phyloP scores from a whole-genome alignment of 2,329 filamentous ascomycete species.

The Pseudopyrenochaeta lycopersici region DNA sequence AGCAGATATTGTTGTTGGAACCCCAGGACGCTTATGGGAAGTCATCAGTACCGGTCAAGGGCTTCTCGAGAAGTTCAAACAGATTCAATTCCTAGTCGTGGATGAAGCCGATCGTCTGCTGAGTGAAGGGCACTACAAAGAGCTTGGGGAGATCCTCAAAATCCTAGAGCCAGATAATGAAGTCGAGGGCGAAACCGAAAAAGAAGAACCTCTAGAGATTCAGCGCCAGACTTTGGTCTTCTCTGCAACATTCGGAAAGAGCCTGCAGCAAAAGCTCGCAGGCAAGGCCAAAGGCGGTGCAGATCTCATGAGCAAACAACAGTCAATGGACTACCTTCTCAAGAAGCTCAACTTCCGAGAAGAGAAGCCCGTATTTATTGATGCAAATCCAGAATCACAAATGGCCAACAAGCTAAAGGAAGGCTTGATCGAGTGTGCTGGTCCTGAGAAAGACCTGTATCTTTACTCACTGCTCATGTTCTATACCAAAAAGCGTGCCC shows the following conservation, averaged over 20 bases:
- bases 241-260: constrained; percentile 93
- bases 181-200: constrained; percentile 52
- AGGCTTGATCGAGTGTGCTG: constrained; percentile 88
- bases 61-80: constrained; percentile 74
- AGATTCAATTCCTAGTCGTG: constrained; percentile 83
- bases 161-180: constrained; percentile 74
- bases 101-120: constrained; percentile 94
- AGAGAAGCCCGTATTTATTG: constrained; percentile 86
- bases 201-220: constrained; percentile 31
- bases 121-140: constrained; percentile 94
- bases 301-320: constrained; percentile 73
- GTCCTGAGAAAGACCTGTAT: constrained; percentile 96
- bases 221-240: constrained; percentile 90
- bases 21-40: constrained; percentile 93
- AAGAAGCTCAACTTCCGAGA: constrained; percentile 89
- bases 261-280: constrained; percentile 87
- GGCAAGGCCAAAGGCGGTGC: constrained; percentile 65
- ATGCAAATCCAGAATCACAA: constrained; percentile 86
- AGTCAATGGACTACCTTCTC: constrained; percentile 92
- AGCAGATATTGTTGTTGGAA: constrained; percentile 92
- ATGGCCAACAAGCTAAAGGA: constrained; percentile 89
- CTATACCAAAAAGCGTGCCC: constrained; percentile 79
- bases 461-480: constrained; percentile 88
- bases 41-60: constrained; percentile 80
- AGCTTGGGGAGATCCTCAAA: constrained; percentile 86